Evolutionary conservation across 1,284 basidiomycete genomes (phyloP), one percentile per base, ranked within the genome.

Genomic region (Gomphus bonarii): DNA sequence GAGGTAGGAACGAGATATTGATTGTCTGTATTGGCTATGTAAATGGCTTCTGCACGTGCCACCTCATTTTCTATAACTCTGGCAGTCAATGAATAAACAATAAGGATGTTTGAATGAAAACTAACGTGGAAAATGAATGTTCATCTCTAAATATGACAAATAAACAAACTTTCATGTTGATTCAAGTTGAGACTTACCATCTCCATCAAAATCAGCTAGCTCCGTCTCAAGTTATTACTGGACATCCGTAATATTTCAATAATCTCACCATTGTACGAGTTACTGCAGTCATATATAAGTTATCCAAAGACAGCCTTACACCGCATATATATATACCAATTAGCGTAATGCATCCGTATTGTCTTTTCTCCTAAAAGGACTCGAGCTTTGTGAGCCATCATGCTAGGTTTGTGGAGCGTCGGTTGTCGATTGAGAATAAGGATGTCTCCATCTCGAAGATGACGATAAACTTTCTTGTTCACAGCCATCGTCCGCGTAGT

Each of bases 291-390:
- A 16, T 18, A 16, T 18, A 4, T 51, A 55, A 25, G 30, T 20
- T n/a, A 25, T 40, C 16, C 38, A 18, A n/a, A 55, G 47, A 31
- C 31, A 52, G 12, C 5, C 8, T 35, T 22, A 2, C 40, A 59
- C 10, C 9, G 44, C 28, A 2, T 8, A 30, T 35, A 40, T 14
- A 20, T 84, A 61, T 58, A 91, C 90, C 97, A 99, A 68, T 99
- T 99, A 50, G 97, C 97, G 68, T 99, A 99, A 75, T 99, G 97
- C 95, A 99, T 97, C 33, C 97, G 84, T 70, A 99, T 99, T 1
- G 97, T 99, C 77, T 97, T 97, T 73, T 99, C 97, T 50, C 95
- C 97, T 60, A 85, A 82, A 61, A 99, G 72, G 16, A 99, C 90
- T 61, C 88, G 86, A 25, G 95, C 97, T 64, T 84, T 88, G 72